Base-by-base conservation (phyloP, 305 asterid genomes). In the Fraxinus floribunda region DNA sequence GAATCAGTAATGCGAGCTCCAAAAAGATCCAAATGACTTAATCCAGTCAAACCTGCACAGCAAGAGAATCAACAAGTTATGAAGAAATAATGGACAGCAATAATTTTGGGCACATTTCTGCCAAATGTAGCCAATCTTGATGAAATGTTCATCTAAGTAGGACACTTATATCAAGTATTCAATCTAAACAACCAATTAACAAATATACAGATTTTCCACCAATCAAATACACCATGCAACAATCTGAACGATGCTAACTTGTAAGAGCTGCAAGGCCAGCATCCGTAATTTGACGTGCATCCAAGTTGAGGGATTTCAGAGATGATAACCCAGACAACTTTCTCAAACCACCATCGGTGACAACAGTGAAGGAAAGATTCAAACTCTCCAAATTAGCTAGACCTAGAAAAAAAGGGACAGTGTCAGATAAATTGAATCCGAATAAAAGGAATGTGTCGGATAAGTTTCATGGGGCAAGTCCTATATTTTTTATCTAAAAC, bases 1-100 rank as follows among this genome's bases (percentile, higher is more conserved):
- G 94, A 86, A 88, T 97, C 99, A 34, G 98, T 92, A 77, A 97
- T 97, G 39, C 92, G 93, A 73, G 98, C 98, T 86, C 99, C 98
- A 85, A 97, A 97, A 77, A 97, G 96, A 93, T 97, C 98, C 89
- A 97, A 92, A 83, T 97, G 97, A 78, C 88, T 91, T 84, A 97
- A 87, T 16, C 97, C 95, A 81, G 98, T 93, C 92, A 96, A 89
- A 85, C 85, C 99, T 96, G 96, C 90, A 78, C 82, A 81, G 36
- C 5, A 62, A 74, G 62, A 34, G 29, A 55, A 66, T 64, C 68
- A 38, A n/a, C 7, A 10, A 46, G 29, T 72, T 46, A 7, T 5
- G 10, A 24, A 3, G 35, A 66, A 26, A 68, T 26, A 26, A 68
- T 68, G 35, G 34, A 20, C 16, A 1, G 3, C 64, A 16, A 55